phyloP scores from a whole-genome alignment of 495 filamentous ascomycete species.

The Hypoxylon lienhwacheense region DNA sequence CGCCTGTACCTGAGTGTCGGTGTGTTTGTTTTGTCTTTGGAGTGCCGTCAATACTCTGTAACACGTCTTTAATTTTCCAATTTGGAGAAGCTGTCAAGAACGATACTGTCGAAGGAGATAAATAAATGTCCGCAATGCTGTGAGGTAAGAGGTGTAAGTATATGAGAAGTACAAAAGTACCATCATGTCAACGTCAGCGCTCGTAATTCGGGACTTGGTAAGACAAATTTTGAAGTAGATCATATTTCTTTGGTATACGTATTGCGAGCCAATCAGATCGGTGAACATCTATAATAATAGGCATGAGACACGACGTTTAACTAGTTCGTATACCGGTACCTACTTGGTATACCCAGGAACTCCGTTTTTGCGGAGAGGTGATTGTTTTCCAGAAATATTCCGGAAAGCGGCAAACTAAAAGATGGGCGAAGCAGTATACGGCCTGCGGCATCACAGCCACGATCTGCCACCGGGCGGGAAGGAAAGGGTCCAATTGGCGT shows the following conservation, averaged over 20 bases:
- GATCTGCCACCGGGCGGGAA: slow-evolving; percentile 4
- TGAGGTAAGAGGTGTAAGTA: neutral
- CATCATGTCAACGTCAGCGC: slow-evolving; percentile 1
- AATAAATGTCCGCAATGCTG: neutral
- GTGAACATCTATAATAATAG: neutral
- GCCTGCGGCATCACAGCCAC: slow-evolving; percentile 22
- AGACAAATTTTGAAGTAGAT: too few relatives aligned
- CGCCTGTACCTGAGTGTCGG: too few relatives aligned
- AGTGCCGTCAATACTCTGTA: too few relatives aligned
- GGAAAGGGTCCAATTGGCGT: too few relatives aligned
- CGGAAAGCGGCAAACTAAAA: slow-evolving; percentile 11
- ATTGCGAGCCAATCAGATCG: slow-evolving; percentile 5
- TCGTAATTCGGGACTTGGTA: neutral
- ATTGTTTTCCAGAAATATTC: slow-evolving; percentile 25
- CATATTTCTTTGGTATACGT: too few relatives aligned
- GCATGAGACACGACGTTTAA: slow-evolving; percentile 12
- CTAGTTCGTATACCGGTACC: too few relatives aligned
- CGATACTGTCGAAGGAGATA: too few relatives aligned
- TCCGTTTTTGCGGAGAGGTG: slow-evolving; percentile 11
- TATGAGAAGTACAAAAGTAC: neutral
- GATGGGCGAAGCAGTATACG: slow-evolving; percentile 5
- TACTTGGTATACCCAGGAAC: neutral
- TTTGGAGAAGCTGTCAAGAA: neutral
- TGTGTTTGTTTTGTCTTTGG: too few relatives aligned
- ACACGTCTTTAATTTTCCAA: too few relatives aligned